Base-by-base conservation (phyloP, 768 basidiomycete species). In the Lepiota brunneoincarnata region DNA sequence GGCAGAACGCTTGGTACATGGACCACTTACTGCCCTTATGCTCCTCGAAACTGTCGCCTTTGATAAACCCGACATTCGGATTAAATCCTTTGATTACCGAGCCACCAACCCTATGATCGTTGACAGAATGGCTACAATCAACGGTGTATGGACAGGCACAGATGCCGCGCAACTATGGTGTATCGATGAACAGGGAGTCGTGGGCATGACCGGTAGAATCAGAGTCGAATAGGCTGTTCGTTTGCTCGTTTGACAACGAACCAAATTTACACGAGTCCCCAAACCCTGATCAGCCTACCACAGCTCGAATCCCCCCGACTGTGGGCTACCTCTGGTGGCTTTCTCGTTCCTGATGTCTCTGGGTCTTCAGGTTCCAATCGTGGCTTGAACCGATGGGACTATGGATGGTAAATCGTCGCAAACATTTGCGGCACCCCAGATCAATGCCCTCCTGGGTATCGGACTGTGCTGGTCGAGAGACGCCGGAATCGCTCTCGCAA, bases 1-100 rank as follows among this genome's bases (percentile, higher is more conserved):
- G 20, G 21, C 61, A 90, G 89, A 90, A 68, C 81, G 89, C 10
- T 77, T 93, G n/a, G 88, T 93, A 10, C 91, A 93, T 63, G 91
- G 89, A 0, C 91, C 91, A 37, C 70, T 93, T 39, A 92, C 86
- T 2, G 89, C 91, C 0, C 72, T 89, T 49, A 84, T 93, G 80
- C 72, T 93, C 4, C 72, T 93, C 34, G 91, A 93, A 62, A 69
- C 77, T 0, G 71, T 80, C 31, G 66, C 70, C 6, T 73, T 82
- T 59, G 66, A 83, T 44, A 70, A 78, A 43, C 83, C 85, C 0
- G 66, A 71, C 2, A 65, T 70, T 11, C 64, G 69, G 20, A 61
- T 91, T 51, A 72, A 66, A 41, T 58, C 69, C 4, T 91, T 90
- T 60, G 81, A 82, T 56, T 91, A 91, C 63, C 77, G 85, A 35